phyloP scores from a whole-genome alignment of 2,329 filamentous ascomycete species.

The Aureobasidium sp. region DNA sequence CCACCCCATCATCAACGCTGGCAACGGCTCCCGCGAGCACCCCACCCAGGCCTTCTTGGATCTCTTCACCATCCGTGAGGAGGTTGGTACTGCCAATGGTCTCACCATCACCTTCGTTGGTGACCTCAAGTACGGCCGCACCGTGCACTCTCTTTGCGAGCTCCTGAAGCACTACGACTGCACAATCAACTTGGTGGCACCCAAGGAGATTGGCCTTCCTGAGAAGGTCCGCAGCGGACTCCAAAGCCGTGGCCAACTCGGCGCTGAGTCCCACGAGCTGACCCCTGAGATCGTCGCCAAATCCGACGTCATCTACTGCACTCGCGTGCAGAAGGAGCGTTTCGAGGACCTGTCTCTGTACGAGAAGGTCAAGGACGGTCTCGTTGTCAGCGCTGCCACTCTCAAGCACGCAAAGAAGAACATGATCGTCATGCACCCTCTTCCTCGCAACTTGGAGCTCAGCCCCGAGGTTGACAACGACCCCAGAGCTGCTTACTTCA shows the following conservation, averaged over 20 bases:
- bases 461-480: conserved; percentile 96
- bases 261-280: conserved; percentile 67
- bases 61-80: conserved; percentile 96
- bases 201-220: conserved; percentile 70
- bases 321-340: conserved; percentile 90
- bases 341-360: conserved; percentile 78
- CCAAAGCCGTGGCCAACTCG: conserved; percentile 65
- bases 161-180: conserved; percentile 94
- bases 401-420: conserved; percentile 85
- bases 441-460: conserved; percentile 90
- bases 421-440: conserved; percentile 92
- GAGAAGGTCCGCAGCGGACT: conserved; percentile 66
- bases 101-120: conserved; percentile 94
- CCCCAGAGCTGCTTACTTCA: conserved; percentile 92
- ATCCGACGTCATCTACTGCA: conserved; percentile 94
- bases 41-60: conserved; percentile 97
- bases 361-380: conserved; percentile 78
- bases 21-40: conserved; percentile 92
- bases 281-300: conserved; percentile 79
- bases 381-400: conserved; percentile 83
- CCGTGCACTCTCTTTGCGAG: conserved; percentile 91
- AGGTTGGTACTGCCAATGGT: conserved; percentile 89
- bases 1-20: conserved; percentile 93
- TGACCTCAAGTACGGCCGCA: conserved; percentile 86
- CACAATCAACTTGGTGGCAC: conserved; percentile 83